phyloP scores from a whole-genome alignment of 2,329 filamentous ascomycete genomes.

The Thermothelomyces thermophilus region DNA sequence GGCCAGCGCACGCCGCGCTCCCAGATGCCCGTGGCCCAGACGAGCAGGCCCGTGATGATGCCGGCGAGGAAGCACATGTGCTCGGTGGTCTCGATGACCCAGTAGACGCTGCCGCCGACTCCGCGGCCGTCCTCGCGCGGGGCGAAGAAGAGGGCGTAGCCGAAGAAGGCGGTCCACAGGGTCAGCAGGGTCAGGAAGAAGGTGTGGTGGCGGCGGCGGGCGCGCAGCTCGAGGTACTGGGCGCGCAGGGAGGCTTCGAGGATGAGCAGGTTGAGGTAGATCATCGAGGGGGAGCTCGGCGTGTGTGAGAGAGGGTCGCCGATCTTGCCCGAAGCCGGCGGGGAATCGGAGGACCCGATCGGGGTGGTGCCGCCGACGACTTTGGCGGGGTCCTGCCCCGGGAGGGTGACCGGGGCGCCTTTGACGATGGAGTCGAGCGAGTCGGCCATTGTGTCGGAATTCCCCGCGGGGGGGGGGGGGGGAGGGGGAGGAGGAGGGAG shows the following conservation, averaged over 20 bases:
- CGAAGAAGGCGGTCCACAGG: conserved; percentile 77
- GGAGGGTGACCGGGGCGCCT: conserved; percentile 59
- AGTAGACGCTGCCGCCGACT: conserved; percentile 90
- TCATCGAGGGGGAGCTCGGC: conserved; percentile 88
- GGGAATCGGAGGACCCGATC: conserved; percentile 35
- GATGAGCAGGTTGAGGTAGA: conserved; percentile 96
- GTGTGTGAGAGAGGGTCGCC: conserved; percentile 71
- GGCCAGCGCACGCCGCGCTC: conserved; percentile 94
- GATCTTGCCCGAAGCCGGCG: conserved; percentile 32
- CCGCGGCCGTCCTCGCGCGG: conserved; percentile 91
- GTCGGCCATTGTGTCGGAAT: conserved; percentile 47
- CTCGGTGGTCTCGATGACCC: conserved; percentile 85
- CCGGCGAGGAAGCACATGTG: conserved; percentile 90
- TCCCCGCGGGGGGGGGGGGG: too few relatives aligned
- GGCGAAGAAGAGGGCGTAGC: conserved; percentile 87
- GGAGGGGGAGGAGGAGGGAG: too few relatives aligned
- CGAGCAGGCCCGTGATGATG: conserved; percentile 74
- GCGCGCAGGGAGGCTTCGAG: conserved; percentile 89
- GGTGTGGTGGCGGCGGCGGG: conserved; percentile 82
- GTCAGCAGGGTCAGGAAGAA: conserved; percentile 80
- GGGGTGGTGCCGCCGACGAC: conserved; percentile 38
- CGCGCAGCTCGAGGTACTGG: conserved; percentile 85
- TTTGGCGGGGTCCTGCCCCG: conserved; percentile 47
- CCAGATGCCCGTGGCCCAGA: conserved; percentile 96
- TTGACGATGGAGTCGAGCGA: conserved; percentile 86